Percentiles rank a stretch among this genome's conserved stretches.
These are phyloP conservation scores for Effrenium voratum DNA, from an alignment of 73 alveolate species.

Conservation along the genomic window DNA sequence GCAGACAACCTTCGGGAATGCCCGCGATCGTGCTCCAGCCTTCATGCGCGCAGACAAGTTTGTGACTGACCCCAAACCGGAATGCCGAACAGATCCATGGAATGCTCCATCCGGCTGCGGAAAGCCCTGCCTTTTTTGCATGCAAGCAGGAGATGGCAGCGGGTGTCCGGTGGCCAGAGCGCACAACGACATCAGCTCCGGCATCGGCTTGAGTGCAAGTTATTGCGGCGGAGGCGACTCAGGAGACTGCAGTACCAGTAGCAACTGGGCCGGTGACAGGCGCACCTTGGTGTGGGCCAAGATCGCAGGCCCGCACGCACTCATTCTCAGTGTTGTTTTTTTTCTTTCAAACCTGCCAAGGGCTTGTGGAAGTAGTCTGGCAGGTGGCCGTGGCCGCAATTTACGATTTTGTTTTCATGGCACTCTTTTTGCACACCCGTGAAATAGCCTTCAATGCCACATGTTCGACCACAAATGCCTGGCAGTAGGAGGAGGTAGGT, in stretches of 20 bases:
- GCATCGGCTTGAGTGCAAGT: not conserved
- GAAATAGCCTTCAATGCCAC: too few species aligned
- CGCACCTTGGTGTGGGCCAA: not conserved
- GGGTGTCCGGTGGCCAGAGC: not conserved
- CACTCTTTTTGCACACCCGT: too few species aligned
- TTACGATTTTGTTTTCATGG: too few species aligned
- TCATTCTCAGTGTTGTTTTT: too few species aligned
- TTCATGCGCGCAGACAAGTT: not conserved
- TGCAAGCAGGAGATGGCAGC: conserved; percentile 11
- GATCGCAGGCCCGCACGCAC: too few species aligned
- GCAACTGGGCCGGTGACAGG: not conserved
- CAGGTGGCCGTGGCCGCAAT: too few species aligned
- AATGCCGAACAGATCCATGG: too few species aligned
- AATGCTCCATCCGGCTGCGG: too few species aligned
- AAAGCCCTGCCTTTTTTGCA: conserved; percentile 17
- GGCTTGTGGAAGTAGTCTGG: too few species aligned
- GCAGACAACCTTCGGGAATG: not conserved
- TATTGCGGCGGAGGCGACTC: conserved; percentile 11
- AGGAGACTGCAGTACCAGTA: not conserved
- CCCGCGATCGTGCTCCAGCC: conserved; percentile 1
- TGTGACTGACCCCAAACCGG: conserved; percentile 9
- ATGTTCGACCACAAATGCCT: too few species aligned
- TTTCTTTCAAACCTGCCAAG: too few species aligned
- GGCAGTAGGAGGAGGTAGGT: too few species aligned
- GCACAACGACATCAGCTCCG: conserved; percentile 10